A percentile compares a stretch with the other conserved stretches of the same genome.
Evolutionary conservation across 352 stramenopile species (phyloP).

Genomic region (Elongisporangium senticosum): DNA sequence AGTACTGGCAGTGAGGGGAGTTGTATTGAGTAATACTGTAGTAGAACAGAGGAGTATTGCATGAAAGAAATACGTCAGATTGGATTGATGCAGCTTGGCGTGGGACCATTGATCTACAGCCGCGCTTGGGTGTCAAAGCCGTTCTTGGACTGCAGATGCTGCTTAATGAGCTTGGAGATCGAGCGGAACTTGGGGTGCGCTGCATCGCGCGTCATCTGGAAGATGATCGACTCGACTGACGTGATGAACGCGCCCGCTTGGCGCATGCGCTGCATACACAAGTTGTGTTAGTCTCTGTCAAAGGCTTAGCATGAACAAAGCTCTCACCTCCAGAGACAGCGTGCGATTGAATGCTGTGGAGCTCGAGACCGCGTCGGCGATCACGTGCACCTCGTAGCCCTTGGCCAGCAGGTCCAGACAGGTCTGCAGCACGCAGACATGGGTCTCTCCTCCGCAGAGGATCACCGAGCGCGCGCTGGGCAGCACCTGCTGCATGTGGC

Average conservation of each 20-base stretch:
- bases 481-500: slow-evolving; percentile 38
- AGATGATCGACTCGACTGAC: slow-evolving; percentile 88
- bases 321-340: slow-evolving; percentile 69
- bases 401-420: slow-evolving; percentile 89
- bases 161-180: slow-evolving; percentile 88
- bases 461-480: slow-evolving; percentile 58
- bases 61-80: neutral
- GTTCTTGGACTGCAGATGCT: slow-evolving; percentile 50
- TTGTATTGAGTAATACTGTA: too few relatives aligned
- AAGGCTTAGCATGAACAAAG: neutral
- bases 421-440: slow-evolving; percentile 92
- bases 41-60: slow-evolving; percentile 6
- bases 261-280: slow-evolving; percentile 61
- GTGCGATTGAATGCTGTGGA: slow-evolving; percentile 66
- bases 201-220: slow-evolving; percentile 86
- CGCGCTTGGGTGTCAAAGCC: slow-evolving; percentile 17
- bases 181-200: slow-evolving; percentile 87
- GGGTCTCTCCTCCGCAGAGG: slow-evolving; percentile 92
- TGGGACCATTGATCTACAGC: too few relatives aligned
- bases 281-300: neutral
- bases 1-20: slow-evolving; percentile 33
- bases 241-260: slow-evolving; percentile 88
- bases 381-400: slow-evolving; percentile 91
- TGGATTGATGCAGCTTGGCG: too few relatives aligned
- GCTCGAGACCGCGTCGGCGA: slow-evolving; percentile 89